A percentile compares a stretch with the other conserved stretches of the same genome.
phyloP scores from a whole-genome alignment of 805 yeast species.

The Barnettozyma salicaria region DNA sequence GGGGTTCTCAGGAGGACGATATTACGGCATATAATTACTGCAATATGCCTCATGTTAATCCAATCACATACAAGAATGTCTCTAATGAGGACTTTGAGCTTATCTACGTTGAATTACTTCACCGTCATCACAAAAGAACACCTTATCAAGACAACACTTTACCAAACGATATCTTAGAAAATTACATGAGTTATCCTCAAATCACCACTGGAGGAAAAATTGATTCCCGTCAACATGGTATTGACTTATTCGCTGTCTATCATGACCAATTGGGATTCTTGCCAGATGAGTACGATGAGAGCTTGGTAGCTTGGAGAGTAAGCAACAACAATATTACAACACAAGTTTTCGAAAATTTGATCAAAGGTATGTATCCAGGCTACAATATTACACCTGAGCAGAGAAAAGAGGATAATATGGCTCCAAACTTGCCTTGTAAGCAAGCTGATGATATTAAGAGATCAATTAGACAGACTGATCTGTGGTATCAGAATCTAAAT shows the following conservation, averaged over 20 bases:
- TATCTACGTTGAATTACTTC: slow-evolving; percentile 35
- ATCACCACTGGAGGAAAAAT: slow-evolving; percentile 34
- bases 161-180: slow-evolving; percentile 29
- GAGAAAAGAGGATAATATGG: slow-evolving; percentile 33
- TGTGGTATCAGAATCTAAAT: slow-evolving; percentile 34
- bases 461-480: slow-evolving; percentile 25
- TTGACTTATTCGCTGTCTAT: slow-evolving; percentile 33
- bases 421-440: slow-evolving; percentile 31
- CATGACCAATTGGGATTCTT: slow-evolving; percentile 30
- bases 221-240: slow-evolving; percentile 37
- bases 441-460: slow-evolving; percentile 27
- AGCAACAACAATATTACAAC: slow-evolving; percentile 36
- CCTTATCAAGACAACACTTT: slow-evolving; percentile 33
- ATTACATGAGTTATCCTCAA: slow-evolving; percentile 32
- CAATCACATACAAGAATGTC: slow-evolving; percentile 25
- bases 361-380: slow-evolving; percentile 34
- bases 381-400: slow-evolving; percentile 27
- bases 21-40: slow-evolving; percentile 37
- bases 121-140: slow-evolving; percentile 41
- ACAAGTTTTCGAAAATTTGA: slow-evolving; percentile 34
- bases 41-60: slow-evolving; percentile 39
- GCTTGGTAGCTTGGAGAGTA: slow-evolving; percentile 29
- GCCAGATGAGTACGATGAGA: slow-evolving; percentile 31
- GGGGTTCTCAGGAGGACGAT: slow-evolving; percentile 23
- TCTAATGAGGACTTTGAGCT: slow-evolving; percentile 25